Evolutionary conservation across 2,329 filamentous ascomycete species (phyloP), one percentile per base, ranked within the genome.

Genomic region (Diaporthe destruens): DNA sequence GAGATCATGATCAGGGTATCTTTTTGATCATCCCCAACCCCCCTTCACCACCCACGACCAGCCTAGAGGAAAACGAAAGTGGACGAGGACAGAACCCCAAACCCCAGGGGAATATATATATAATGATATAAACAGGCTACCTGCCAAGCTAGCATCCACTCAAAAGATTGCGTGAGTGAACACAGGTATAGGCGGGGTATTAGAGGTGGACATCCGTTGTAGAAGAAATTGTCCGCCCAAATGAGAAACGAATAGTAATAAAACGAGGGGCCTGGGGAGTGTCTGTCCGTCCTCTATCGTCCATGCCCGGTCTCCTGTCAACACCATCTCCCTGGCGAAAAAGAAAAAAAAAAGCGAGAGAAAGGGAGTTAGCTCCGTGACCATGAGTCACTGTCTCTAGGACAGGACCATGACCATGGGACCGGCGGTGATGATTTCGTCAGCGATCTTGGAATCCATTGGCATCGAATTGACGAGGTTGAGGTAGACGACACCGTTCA

Each of bases 401-500:
- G 86, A 87, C 59, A 89, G 80, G 63, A 85, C 82, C 80, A 91
- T 82, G 68, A 89, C 87, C 84, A 90, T 87, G 61, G 89, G 89
- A 1, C 91, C 92, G 76, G 92, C 91, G 75, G 93, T 83, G 61
- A 90, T 90, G 76, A 91, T 90, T 70, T 87, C 87, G 81, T 93
- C 90, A 3, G 86, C 88, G 74, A 92, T 79, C 49, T 84, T 80
- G 47, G 87, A 88, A 29, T 82, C 83, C 39, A 85, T 78, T 23
- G 89, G 88, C 2, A 82, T 84, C 39, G 80, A 79, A 77, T 80
- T 92, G 71, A 91, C 89, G 76, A 94, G 85, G 77, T 90, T 90
- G 77, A 94, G 86, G 82, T 93, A 94, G 65, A 89, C 88, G 75
- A 93, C 84, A 59, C 92, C 92, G 11, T 85, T 84, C 55, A 93